A percentile compares a stretch with the other conserved stretches of the same genome.
These are phyloP conservation scores for Pistacia integerrima DNA, from an alignment of 345 rosid genomes.

Conservation along the genomic window DNA sequence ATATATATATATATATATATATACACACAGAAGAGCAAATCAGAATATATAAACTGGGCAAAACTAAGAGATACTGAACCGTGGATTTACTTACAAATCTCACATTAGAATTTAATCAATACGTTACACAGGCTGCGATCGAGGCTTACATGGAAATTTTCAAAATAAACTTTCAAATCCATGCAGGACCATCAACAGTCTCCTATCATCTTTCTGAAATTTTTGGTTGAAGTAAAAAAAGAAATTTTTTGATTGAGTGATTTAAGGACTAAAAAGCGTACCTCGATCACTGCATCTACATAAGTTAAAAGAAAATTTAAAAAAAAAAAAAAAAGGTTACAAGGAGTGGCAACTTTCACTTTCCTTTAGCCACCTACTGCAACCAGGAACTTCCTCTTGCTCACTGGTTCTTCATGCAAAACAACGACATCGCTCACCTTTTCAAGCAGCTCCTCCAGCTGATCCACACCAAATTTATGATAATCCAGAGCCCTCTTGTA, in stretches of 20 bases:
- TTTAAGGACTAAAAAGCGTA: conserved; percentile 9
- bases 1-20: too few relatives aligned
- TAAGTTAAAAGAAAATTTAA: not conserved
- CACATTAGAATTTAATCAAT: conserved; percentile 21
- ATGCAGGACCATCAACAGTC: conserved; percentile 17
- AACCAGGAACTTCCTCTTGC: conserved; percentile 57
- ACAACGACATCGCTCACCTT: conserved; percentile 68
- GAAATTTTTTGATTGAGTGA: not conserved
- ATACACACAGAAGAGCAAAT: not conserved
- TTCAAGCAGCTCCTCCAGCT: conserved; percentile 73
- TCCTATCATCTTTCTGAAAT: conserved; percentile 15
- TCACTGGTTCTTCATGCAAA: conserved; percentile 61
- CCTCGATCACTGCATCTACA: conserved; percentile 12
- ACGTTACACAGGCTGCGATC: not conserved
- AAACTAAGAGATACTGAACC: not conserved
- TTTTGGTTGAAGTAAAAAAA: not conserved
- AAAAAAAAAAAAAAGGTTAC: conserved; percentile 15
- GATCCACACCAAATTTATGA: conserved; percentile 56
- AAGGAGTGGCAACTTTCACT: not conserved
- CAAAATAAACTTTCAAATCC: conserved; percentile 25
- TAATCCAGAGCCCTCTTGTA: conserved; percentile 74
- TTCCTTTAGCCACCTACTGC: conserved; percentile 43
- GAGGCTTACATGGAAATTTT: conserved; percentile 31
- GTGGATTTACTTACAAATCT: conserved; percentile 15
- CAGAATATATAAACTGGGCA: not conserved